Percentiles rank a stretch among this genome's conserved stretches.
These are phyloP conservation scores for Saccharomyces uvarum DNA, from an alignment of 1,139 yeast genomes.

Conservation along the genomic window DNA sequence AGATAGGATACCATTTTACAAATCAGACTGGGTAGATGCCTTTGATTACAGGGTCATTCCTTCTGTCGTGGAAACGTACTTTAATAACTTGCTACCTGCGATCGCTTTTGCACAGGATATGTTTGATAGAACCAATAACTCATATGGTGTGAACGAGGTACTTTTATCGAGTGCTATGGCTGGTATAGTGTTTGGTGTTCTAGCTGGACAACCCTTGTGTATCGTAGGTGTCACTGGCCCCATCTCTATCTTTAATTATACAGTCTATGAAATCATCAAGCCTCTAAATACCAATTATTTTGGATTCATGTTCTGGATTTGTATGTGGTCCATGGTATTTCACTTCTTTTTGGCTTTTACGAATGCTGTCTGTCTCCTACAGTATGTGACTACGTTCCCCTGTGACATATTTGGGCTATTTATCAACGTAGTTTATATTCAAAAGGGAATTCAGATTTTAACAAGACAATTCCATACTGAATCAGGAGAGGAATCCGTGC, in stretches of 20 bases:
- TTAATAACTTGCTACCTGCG: slow-evolving; percentile 87
- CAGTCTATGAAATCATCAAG: slow-evolving; percentile 72
- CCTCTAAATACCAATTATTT: slow-evolving; percentile 48
- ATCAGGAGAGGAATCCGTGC: slow-evolving; percentile 29
- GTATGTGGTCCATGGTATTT: slow-evolving; percentile 82
- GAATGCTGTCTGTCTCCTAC: slow-evolving; percentile 62
- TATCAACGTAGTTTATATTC: slow-evolving; percentile 81
- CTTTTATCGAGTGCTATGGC: slow-evolving; percentile 78
- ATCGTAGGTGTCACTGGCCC: slow-evolving; percentile 99
- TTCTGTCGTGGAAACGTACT: slow-evolving; percentile 70
- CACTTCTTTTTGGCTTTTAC: slow-evolving; percentile 66
- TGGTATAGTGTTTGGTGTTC: slow-evolving; percentile 78
- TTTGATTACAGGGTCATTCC: slow-evolving; percentile 86
- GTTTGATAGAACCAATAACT: slow-evolving; percentile 80
- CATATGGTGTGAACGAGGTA: slow-evolving; percentile 89
- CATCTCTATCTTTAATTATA: slow-evolving; percentile 80
- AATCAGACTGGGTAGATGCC: slow-evolving; percentile 76
- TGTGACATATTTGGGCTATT: slow-evolving; percentile 93
- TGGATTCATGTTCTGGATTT: slow-evolving; percentile 94
- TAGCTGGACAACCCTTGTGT: slow-evolving; percentile 86
- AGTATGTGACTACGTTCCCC: slow-evolving; percentile 71
- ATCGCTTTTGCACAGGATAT: slow-evolving; percentile 95
- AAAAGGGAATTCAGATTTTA: slow-evolving; percentile 81
- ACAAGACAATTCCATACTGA: slow-evolving; percentile 53
- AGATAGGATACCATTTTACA: slow-evolving; percentile 51